Evolutionary conservation across 202 grass and related monocot genomes (phyloP).

Genomic region (Carex sylvatica): DNA sequence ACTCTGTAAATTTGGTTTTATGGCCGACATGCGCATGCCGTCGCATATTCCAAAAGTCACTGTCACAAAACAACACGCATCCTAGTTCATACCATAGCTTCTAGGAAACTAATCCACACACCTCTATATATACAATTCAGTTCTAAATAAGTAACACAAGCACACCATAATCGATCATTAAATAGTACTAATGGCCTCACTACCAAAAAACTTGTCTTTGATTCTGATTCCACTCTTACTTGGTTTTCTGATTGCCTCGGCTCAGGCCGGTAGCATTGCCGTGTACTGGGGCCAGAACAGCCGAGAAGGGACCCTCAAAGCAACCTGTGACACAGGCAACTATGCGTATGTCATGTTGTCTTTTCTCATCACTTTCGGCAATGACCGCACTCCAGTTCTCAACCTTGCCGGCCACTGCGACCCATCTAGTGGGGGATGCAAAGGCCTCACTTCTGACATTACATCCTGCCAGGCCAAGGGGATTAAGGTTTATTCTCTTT

Average conservation of each 20-base stretch:
- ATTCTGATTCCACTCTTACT: slow-evolving; percentile 36
- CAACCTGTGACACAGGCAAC: slow-evolving; percentile 57
- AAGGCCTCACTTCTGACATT: slow-evolving; percentile 42
- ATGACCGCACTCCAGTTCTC: slow-evolving; percentile 56
- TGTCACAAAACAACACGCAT: not conserved
- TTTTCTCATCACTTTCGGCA: slow-evolving; percentile 81
- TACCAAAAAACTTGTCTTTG: slow-evolving; percentile 17
- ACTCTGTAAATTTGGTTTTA: not conserved
- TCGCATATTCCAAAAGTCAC: not conserved
- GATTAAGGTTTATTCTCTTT: slow-evolving; percentile 43
- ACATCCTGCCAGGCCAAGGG: slow-evolving; percentile 50
- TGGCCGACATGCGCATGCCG: not conserved
- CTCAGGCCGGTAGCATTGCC: slow-evolving; percentile 42
- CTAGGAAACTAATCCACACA: not conserved
- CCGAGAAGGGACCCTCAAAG: slow-evolving; percentile 50
- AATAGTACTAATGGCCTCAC: slow-evolving; percentile 25
- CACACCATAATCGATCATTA: too few species aligned
- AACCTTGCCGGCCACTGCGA: slow-evolving; percentile 86
- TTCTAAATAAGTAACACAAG: too few species aligned
- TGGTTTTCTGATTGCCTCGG: slow-evolving; percentile 16
- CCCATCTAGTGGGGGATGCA: slow-evolving; percentile 49
- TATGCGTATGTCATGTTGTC: slow-evolving; percentile 66
- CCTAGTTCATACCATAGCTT: not conserved
- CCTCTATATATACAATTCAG: slow-evolving; percentile 12
- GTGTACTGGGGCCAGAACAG: slow-evolving; percentile 91